phyloP scores from a whole-genome alignment of 306 rosid species.

The Comarum palustre region DNA sequence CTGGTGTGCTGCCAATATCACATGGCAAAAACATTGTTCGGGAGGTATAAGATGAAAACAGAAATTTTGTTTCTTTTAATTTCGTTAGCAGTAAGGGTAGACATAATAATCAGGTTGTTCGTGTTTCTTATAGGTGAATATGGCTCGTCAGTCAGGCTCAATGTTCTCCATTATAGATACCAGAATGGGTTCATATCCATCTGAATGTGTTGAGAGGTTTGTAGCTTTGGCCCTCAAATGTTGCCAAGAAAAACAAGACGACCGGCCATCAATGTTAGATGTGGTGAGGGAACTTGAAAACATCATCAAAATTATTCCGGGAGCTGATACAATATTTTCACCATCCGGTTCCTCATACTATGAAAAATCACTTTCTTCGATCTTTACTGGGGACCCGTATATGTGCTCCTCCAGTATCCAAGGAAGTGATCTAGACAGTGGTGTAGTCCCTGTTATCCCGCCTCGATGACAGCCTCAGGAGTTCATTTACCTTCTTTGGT shows the following conservation, averaged over 20 bases:
- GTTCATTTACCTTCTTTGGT: background rate
- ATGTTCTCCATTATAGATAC: slow-evolving; percentile 49
- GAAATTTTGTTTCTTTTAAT: background rate
- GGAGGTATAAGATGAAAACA: slow-evolving; percentile 40
- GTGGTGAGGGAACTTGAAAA: slow-evolving; percentile 72
- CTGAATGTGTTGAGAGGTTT: slow-evolving; percentile 53
- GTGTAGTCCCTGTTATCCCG: slow-evolving; percentile 47
- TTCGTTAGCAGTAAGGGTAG: background rate
- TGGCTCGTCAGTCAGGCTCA: slow-evolving; percentile 46
- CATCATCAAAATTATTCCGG: slow-evolving; percentile 51
- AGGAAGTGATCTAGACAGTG: slow-evolving; percentile 64
- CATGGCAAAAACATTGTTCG: slow-evolving; percentile 78
- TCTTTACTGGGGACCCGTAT: slow-evolving; percentile 28
- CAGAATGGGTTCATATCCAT: slow-evolving; percentile 53
- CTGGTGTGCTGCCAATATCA: slow-evolving; percentile 63
- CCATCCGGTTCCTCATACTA: slow-evolving; percentile 36
- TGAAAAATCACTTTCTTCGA: slow-evolving; percentile 31
- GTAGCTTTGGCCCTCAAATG: slow-evolving; percentile 55
- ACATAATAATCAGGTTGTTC: background rate
- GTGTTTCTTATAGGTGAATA: slow-evolving; percentile 41
- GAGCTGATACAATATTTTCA: slow-evolving; percentile 37
- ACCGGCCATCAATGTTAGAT: slow-evolving; percentile 58
- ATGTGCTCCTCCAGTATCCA: slow-evolving; percentile 33
- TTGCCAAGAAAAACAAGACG: slow-evolving; percentile 55
- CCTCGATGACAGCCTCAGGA: slow-evolving; percentile 38